Percentiles rank a stretch among this genome's conserved stretches.
Conservation (phyloP, 1,139 yeast genomes). For the Tardiomyces blankii region DNA sequence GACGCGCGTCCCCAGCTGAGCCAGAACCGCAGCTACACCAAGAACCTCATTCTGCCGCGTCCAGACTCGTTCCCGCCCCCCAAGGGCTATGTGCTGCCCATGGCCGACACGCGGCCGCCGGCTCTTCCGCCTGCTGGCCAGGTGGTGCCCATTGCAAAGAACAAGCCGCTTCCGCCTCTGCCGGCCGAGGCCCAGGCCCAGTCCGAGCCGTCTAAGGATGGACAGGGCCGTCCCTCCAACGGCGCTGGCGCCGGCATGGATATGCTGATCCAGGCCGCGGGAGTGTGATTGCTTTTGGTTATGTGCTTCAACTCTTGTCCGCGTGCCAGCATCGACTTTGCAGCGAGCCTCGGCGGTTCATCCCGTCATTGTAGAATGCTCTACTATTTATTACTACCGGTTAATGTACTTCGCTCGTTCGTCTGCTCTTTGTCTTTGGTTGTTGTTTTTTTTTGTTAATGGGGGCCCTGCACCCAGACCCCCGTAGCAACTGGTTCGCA, state of each 20-base stretch:
- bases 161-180: constrained; percentile 25
- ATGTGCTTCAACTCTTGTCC: too few species aligned
- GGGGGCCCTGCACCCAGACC: too few species aligned
- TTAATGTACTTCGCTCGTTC: too few species aligned
- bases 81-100: constrained; percentile 12
- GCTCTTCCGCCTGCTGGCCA: constrained; percentile 17
- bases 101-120: constrained; percentile 19
- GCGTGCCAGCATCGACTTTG: too few species aligned
- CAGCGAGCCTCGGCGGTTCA: too few species aligned
- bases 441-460: too few species aligned
- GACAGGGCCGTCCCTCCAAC: background rate
- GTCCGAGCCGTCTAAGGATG: background rate
- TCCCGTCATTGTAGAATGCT: too few species aligned
- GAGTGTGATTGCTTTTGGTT: background rate
- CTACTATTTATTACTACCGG: too few species aligned
- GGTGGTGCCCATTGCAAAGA: constrained; percentile 7
- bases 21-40: constrained; percentile 19
- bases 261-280: background rate
- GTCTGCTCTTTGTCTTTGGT: too few species aligned
- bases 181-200: constrained; percentile 14
- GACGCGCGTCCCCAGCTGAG: constrained; percentile 8
- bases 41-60: constrained; percentile 17
- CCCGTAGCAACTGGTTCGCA: too few species aligned
- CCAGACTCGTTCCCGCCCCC: constrained; percentile 15
- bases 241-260: background rate